Conservation (phyloP, 306 rosid species). For the Cicer judaicum region DNA sequence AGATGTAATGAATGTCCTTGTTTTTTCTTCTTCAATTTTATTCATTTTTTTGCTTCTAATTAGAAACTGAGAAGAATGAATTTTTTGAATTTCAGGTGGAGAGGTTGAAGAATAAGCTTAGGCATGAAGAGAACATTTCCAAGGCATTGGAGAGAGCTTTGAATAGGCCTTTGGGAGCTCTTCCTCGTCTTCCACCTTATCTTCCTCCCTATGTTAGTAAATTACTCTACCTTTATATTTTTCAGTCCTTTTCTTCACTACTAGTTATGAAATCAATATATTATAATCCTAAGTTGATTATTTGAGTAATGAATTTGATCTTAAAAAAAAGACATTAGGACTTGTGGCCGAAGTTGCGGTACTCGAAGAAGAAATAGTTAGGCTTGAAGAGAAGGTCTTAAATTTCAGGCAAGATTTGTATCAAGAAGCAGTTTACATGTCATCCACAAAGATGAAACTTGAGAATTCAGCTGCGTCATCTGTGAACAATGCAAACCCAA, state of each 20-base stretch:
- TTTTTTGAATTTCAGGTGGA: conserved; percentile 65
- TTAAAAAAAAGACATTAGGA: conserved; percentile 63
- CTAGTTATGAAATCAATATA: not conserved
- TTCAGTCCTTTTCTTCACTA: not conserved
- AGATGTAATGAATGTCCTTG: conserved; percentile 59
- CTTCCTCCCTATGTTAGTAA: conserved; percentile 80
- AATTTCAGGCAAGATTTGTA: conserved; percentile 78
- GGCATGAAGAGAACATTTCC: conserved; percentile 80
- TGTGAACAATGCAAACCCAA: conserved; percentile 38
- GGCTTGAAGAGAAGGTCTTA: conserved; percentile 85
- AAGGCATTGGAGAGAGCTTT: conserved; percentile 92
- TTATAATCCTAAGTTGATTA: not conserved
- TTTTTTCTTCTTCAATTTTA: conserved; percentile 4
- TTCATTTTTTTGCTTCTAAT: conserved; percentile 22
- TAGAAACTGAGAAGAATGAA: conserved; percentile 27
- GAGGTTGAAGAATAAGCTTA: conserved; percentile 93
- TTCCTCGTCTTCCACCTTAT: conserved; percentile 95
- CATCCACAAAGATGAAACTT: conserved; percentile 66
- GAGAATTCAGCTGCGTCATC: conserved; percentile 51
- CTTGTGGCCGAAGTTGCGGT: conserved; percentile 97
- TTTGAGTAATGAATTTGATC: conserved; percentile 30
- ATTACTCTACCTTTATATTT: conserved; percentile 18
- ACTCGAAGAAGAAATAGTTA: conserved; percentile 89
- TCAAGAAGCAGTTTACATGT: conserved; percentile 76
- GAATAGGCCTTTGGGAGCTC: conserved; percentile 86